phyloP scores from a whole-genome alignment of 2,329 filamentous ascomycete genomes.

The Stylonectria norvegica region DNA sequence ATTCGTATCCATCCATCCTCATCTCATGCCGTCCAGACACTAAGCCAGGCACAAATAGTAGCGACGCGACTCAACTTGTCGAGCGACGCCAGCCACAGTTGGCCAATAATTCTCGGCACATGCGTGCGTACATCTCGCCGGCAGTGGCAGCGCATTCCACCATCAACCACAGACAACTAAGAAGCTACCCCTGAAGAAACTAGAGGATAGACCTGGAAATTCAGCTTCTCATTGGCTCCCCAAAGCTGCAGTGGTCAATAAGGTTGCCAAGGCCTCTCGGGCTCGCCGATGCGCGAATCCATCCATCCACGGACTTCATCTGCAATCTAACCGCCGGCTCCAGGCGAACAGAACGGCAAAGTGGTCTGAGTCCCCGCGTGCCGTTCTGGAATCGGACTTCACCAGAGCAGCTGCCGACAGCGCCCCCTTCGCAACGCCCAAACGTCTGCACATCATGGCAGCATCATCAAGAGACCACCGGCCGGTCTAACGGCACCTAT shows the following conservation, averaged over 20 bases:
- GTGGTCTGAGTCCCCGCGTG: constrained; percentile 16
- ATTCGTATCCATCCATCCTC: background rate
- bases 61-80: constrained; percentile 3
- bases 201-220: background rate
- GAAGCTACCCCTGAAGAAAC: background rate
- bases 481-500: too few species aligned
- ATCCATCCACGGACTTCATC: too few species aligned
- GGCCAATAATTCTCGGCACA: constrained; percentile 10
- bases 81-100: constrained; percentile 3
- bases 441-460: constrained; percentile 9
- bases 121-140: constrained; percentile 11
- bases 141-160: constrained; percentile 22
- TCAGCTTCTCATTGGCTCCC: constrained; percentile 16
- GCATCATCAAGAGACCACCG: constrained; percentile 7
- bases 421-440: constrained; percentile 10
- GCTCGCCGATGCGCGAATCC: constrained; percentile 25
- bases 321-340: constrained; percentile 13
- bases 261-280: constrained; percentile 26
- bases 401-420: background rate
- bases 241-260: constrained; percentile 14
- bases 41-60: constrained; percentile 1
- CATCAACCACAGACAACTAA: constrained; percentile 16
- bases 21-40: constrained; percentile 1
- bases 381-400: constrained; percentile 18
- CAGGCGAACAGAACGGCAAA: too few species aligned